phyloP scores from a whole-genome alignment of 2,329 filamentous ascomycete species.

The Diaporthe vexans region DNA sequence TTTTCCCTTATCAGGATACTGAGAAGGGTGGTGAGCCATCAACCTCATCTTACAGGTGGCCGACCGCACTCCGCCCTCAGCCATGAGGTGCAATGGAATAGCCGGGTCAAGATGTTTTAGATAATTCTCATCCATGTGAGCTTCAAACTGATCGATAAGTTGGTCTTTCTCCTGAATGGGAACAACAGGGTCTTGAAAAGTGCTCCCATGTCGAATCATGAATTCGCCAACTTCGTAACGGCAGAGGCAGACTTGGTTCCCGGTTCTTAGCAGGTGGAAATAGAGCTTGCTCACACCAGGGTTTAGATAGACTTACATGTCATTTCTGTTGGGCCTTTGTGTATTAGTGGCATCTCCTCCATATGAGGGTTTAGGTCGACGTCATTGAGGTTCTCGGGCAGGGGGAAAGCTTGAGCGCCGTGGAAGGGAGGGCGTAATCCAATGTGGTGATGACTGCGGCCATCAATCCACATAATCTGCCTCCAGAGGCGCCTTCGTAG shows the following conservation, averaged over 20 bases:
- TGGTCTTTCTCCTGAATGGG: conserved; percentile 45
- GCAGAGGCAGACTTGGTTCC: conserved; percentile 52
- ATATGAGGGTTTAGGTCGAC: conserved; percentile 50
- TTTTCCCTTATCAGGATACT: conserved; percentile 42
- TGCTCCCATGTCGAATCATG: conserved; percentile 53
- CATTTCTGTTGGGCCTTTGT: conserved; percentile 55
- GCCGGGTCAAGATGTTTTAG: conserved; percentile 50
- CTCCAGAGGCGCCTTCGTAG: conserved; percentile 53
- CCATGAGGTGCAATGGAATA: conserved; percentile 51
- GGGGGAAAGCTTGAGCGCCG: conserved; percentile 36
- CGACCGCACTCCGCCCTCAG: conserved; percentile 40
- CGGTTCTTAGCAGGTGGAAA: background rate
- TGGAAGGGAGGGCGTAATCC: conserved; percentile 50
- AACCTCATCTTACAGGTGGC: conserved; percentile 46
- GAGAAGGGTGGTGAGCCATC: conserved; percentile 46
- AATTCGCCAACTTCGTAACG: conserved; percentile 58
- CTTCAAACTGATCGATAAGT: conserved; percentile 47
- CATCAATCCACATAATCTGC: conserved; percentile 42
- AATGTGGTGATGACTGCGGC: conserved; percentile 40
- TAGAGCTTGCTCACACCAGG: too few species aligned
- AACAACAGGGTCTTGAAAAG: conserved; percentile 56
- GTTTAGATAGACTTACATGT: conserved; percentile 46
- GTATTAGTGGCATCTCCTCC: conserved; percentile 51
- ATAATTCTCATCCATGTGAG: conserved; percentile 49
- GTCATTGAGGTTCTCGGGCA: conserved; percentile 42